Evolutionary conservation across 1,284 basidiomycete genomes (phyloP).

Genomic region (Fomitopsis betulina): DNA sequence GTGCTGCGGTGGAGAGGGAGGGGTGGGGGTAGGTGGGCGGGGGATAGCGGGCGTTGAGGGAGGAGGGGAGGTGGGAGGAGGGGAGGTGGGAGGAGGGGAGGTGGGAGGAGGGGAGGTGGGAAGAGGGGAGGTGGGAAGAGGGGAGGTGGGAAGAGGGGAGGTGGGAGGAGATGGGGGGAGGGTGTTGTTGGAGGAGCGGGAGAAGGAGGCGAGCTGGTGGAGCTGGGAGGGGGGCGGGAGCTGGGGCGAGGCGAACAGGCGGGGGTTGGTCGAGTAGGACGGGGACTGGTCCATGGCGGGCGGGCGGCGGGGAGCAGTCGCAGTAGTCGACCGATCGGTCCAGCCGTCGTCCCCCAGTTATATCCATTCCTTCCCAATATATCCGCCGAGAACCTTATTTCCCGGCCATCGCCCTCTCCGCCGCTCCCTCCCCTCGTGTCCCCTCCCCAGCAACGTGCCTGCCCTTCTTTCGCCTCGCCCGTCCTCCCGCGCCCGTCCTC

Average conservation of each 20-base stretch:
- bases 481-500: neutral
- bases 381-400: conserved; percentile 4
- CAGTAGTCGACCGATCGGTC: neutral
- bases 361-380: neutral
- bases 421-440: neutral
- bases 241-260: conserved; percentile 31
- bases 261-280: conserved; percentile 16
- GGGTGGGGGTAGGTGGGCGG: conserved; percentile 32
- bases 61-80: conserved; percentile 22
- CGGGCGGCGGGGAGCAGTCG: neutral
- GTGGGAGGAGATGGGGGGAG: conserved; percentile 33
- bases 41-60: conserved; percentile 22
- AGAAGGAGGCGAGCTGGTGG: conserved; percentile 32
- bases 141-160: conserved; percentile 38
- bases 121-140: conserved; percentile 37
- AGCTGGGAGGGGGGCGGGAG: conserved; percentile 43
- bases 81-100: conserved; percentile 28
- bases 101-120: too few relatives aligned
- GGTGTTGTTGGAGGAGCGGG: conserved; percentile 29
- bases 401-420: neutral
- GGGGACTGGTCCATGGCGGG: conserved; percentile 22
- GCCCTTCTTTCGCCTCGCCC: neutral
- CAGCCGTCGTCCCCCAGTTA: too few relatives aligned
- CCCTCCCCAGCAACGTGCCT: neutral
- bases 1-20: conserved; percentile 27